Base-by-base conservation (phyloP, 495 filamentous ascomycete species). In the Chaetomium tenue region DNA sequence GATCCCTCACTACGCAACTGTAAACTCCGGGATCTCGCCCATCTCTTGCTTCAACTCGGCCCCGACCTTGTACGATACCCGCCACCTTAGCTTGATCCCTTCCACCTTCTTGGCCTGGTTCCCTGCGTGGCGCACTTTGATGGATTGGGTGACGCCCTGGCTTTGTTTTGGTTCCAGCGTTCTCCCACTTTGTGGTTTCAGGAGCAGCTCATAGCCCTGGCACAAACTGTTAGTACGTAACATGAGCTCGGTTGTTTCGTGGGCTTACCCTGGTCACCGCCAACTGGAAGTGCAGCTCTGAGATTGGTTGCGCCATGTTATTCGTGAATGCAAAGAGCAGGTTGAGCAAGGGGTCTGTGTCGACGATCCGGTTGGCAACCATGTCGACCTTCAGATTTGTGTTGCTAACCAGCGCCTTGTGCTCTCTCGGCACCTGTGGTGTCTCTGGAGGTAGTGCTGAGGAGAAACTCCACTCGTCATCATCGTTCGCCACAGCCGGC, bases 381-480 rank as follows among this genome's bases (percentile, higher is more conserved):
- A 87, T 68, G n/a, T 83, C 74, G 66, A 87, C 80, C 54, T 77
- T 74, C n/a, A 88, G 66, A 44, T 66, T 72, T 0, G 78, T 80
- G 57, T 84, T 78, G 69, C 78, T 81, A 46, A 87, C 77, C 6
- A 72, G 57, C 33, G 77, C 74, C 26, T 77, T 77, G 63, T 85
- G 79, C 59, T 82, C 76, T 47, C 61, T 77, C 0, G 84, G 79
- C 22, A 65, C 55, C 11, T 62, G 18, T 12, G 75, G 71, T 13
- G 74, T 63, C 56, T 86, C 84, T 30, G 88, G 85, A 0, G 92
- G 92, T 3, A 98, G 78, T 0, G 94, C 90, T 5, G 94, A 97
- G 9, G 90, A 83, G 71, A 98, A 98, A 42, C 87, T 86, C 94
- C 94, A 98, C 69, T 98, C 94, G 66, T 98, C 94, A 23, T 91